Evolutionary conservation across 2,329 filamentous ascomycete genomes (phyloP).

Genomic region (Calonectria hawksworthii): DNA sequence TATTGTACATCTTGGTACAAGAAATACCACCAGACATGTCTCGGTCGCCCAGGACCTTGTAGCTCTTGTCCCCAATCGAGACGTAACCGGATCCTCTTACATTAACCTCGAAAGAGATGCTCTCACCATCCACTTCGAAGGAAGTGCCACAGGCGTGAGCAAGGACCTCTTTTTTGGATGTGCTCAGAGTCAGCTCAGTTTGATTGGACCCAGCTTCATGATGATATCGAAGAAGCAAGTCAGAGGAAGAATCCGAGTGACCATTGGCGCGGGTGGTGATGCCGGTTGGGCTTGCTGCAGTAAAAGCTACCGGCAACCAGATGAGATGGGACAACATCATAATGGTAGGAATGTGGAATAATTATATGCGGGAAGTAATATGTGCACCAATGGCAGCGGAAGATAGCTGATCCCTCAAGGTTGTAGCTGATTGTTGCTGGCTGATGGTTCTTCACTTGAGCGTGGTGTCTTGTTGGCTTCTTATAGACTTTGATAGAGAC

Average conservation of each 20-base stretch:
- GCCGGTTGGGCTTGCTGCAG: background rate
- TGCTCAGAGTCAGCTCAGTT: background rate
- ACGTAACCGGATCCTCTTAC: background rate
- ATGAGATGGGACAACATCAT: background rate
- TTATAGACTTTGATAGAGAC: background rate
- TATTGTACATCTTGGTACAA: background rate
- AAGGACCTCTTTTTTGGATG: background rate
- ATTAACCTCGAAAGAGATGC: background rate
- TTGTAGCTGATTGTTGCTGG: background rate
- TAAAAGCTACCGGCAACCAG: background rate
- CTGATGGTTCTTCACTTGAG: background rate
- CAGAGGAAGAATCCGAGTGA: background rate
- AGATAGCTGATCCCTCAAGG: background rate
- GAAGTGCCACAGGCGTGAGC: background rate
- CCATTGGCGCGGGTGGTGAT: background rate
- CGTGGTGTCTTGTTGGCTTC: too few species aligned
- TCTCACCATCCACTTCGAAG: background rate
- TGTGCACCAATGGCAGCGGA: too few species aligned
- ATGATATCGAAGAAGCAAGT: background rate
- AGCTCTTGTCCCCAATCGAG: background rate
- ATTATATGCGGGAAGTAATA: too few species aligned
- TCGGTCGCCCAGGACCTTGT: background rate
- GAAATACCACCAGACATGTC: background rate
- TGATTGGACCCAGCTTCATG: background rate
- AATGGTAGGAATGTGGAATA: background rate